These are phyloP conservation scores for Anthracocystis setariae DNA, from an alignment of 1,284 basidiomycete species.

Conservation along the genomic window DNA sequence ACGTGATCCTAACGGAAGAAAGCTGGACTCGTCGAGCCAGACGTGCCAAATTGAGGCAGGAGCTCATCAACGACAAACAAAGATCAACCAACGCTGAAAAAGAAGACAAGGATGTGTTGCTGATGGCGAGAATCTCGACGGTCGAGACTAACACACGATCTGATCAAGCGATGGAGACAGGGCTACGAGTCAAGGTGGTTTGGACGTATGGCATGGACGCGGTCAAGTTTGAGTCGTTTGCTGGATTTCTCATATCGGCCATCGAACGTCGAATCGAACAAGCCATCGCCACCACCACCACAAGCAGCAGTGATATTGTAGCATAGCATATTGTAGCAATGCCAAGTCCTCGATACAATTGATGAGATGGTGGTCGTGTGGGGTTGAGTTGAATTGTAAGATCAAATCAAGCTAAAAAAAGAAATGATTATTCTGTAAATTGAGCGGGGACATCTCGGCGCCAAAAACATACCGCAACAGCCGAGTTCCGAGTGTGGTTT, in stretches of 20 bases:
- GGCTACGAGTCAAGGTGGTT: slow-evolving; percentile 14
- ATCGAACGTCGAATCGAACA: slow-evolving; percentile 10
- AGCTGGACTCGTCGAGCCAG: slow-evolving; percentile 32
- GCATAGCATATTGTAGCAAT: too few relatives aligned
- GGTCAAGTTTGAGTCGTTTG: slow-evolving; percentile 42
- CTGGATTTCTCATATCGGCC: slow-evolving; percentile 31
- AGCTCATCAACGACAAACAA: neutral
- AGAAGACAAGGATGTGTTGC: slow-evolving; percentile 2
- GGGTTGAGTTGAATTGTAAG: neutral
- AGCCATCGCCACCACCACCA: neutral
- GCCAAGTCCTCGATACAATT: too few relatives aligned
- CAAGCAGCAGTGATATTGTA: too few relatives aligned
- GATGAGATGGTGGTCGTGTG: too few relatives aligned
- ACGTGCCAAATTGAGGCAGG: slow-evolving; percentile 15
- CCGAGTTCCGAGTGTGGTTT: neutral
- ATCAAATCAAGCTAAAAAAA: too few relatives aligned
- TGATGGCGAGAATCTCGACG: slow-evolving; percentile 17
- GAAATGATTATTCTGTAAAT: neutral
- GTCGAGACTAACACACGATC: neutral
- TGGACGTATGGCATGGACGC: slow-evolving; percentile 32
- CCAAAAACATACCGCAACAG: neutral
- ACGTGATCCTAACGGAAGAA: slow-evolving; percentile 15
- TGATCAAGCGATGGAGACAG: slow-evolving; percentile 1
- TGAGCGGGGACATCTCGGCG: neutral
- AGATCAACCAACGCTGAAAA: neutral